phyloP scores from a whole-genome alignment of 2,329 filamentous ascomycete genomes.

The Sarocladium kiliense region DNA sequence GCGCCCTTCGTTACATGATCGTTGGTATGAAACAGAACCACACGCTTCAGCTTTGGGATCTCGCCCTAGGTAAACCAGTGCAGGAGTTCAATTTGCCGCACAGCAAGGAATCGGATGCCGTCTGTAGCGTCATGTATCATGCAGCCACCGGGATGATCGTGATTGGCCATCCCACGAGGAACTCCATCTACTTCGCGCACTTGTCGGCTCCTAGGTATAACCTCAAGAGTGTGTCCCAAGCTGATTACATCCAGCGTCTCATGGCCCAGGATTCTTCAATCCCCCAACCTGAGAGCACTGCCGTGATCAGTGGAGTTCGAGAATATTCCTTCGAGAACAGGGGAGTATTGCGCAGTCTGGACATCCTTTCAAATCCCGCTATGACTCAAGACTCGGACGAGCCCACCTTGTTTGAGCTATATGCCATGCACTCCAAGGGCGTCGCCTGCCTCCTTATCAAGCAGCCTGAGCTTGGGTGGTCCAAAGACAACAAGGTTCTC shows the following conservation, averaged over 20 bases:
- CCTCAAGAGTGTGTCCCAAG: slow-evolving; percentile 76
- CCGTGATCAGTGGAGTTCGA: slow-evolving; percentile 92
- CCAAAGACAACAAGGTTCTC: slow-evolving; percentile 81
- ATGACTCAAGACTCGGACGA: slow-evolving; percentile 61
- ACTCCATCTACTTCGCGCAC: slow-evolving; percentile 96
- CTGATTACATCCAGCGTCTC: slow-evolving; percentile 77
- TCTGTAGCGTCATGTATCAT: slow-evolving; percentile 95
- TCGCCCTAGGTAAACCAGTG: slow-evolving; percentile 89
- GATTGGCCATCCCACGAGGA: slow-evolving; percentile 91
- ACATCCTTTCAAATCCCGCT: slow-evolving; percentile 73
- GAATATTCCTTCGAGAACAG: slow-evolving; percentile 90
- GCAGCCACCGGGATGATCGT: slow-evolving; percentile 88
- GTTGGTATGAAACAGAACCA: slow-evolving; percentile 99
- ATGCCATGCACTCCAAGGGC: slow-evolving; percentile 95
- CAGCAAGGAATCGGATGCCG: slow-evolving; percentile 93
- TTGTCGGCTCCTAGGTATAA: slow-evolving; percentile 92
- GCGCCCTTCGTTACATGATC: slow-evolving; percentile 89
- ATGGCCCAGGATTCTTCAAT: slow-evolving; percentile 66
- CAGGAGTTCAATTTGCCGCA: slow-evolving; percentile 97
- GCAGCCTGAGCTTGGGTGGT: slow-evolving; percentile 88
- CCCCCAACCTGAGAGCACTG: slow-evolving; percentile 86
- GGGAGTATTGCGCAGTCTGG: slow-evolving; percentile 81
- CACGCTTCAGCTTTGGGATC: slow-evolving; percentile 96
- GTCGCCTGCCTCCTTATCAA: slow-evolving; percentile 87
- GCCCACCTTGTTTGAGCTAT: slow-evolving; percentile 82